Conservation (phyloP, 345 rosid species). For the Corchorus olitorius region DNA sequence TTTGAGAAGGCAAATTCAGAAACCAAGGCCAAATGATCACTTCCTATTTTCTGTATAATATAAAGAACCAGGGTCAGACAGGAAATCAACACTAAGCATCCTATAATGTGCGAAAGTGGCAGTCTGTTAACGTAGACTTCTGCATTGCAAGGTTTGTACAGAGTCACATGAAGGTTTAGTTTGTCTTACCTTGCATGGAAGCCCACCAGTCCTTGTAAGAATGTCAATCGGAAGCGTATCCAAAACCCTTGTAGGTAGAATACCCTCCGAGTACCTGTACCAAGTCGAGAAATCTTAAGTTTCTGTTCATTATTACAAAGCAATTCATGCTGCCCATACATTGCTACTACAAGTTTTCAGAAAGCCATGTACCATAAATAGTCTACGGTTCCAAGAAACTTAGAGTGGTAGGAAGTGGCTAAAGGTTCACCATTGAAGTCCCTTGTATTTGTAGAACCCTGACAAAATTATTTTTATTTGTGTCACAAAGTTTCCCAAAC, state of each 20-base stretch:
- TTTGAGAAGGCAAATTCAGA: constrained; percentile 63
- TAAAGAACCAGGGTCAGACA: not conserved
- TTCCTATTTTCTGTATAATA: constrained; percentile 59
- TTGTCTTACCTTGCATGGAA: constrained; percentile 67
- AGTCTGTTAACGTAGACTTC: not conserved
- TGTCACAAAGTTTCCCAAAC: not conserved
- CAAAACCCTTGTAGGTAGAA: constrained; percentile 62
- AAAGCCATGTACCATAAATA: constrained; percentile 65
- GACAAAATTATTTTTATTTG: constrained; percentile 17
- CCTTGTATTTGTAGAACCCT: constrained; percentile 63
- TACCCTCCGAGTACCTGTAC: constrained; percentile 65
- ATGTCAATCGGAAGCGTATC: constrained; percentile 69
- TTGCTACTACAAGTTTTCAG: not conserved
- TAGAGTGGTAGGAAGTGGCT: constrained; percentile 81
- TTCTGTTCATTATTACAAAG: not conserved
- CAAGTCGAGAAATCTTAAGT: constrained; percentile 6
- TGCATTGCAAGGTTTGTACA: not conserved
- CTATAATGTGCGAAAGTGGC: not conserved
- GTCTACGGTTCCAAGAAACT: constrained; percentile 89
- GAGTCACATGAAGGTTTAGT: not conserved
- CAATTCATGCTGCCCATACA: not conserved
- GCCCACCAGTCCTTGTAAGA: constrained; percentile 64
- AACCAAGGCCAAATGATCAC: constrained; percentile 82
- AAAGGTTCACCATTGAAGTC: constrained; percentile 65
- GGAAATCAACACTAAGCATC: not conserved